A percentile compares a stretch with the other conserved stretches of the same genome.
phyloP scores from a whole-genome alignment of 164 flowering plant genomes.

The Annona cherimola region DNA sequence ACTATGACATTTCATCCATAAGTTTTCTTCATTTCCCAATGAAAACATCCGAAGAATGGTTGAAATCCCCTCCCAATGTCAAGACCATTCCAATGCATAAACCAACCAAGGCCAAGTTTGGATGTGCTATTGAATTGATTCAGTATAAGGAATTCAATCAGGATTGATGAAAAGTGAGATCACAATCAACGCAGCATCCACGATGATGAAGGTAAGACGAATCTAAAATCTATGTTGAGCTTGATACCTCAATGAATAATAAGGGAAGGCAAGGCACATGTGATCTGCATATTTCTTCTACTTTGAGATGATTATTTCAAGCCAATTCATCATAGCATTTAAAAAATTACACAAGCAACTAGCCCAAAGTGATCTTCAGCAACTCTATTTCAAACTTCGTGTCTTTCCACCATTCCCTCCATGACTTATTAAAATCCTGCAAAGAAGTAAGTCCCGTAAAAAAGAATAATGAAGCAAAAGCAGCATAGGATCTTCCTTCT shows the following conservation, averaged over 20 bases:
- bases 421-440: conserved; percentile 5
- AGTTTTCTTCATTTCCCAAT: neutral
- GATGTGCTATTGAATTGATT: neutral
- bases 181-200: neutral
- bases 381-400: no score
- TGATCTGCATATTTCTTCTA: neutral
- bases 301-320: neutral
- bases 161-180: neutral
- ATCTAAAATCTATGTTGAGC: no score
- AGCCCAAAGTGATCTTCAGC: neutral
- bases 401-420: neutral
- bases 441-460: neutral
- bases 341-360: neutral
- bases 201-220: neutral
- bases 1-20: neutral
- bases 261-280: neutral
- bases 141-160: no score
- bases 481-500: neutral
- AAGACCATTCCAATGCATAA: neutral
- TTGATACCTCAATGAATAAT: neutral
- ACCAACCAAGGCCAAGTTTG: neutral
- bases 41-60: neutral
- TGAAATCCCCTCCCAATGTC: neutral
- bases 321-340: neutral
- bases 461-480: neutral